Conservation (phyloP, 768 basidiomycete genomes). For the Cytidiella melzeri region DNA sequence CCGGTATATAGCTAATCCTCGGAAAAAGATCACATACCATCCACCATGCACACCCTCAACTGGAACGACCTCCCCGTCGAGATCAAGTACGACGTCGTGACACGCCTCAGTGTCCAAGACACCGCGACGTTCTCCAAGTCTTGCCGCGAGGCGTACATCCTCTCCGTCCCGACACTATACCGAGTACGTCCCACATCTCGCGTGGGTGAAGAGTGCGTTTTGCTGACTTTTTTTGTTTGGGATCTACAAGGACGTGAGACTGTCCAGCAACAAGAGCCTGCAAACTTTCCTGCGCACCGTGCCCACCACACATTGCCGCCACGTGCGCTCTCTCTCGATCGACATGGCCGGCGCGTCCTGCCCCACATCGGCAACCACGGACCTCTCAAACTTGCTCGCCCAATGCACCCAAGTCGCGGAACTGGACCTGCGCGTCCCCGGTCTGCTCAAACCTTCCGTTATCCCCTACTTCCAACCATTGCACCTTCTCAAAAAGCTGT, state of each 20-base stretch:
- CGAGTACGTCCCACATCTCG: conserved; percentile 31
- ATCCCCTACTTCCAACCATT: conserved; percentile 44
- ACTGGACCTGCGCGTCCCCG: conserved; percentile 42
- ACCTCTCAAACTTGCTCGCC: conserved; percentile 44
- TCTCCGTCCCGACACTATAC: conserved; percentile 55
- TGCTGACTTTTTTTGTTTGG: background rate
- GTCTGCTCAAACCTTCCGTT: conserved; percentile 43
- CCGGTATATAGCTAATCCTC: background rate
- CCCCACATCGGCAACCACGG: conserved; percentile 33
- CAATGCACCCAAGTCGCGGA: conserved; percentile 42
- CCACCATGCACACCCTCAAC: conserved; percentile 3
- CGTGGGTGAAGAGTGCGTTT: background rate
- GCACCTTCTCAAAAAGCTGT: conserved; percentile 36
- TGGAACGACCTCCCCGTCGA: conserved; percentile 63
- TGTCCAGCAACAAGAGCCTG: conserved; percentile 40
- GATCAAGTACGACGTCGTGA: conserved; percentile 55
- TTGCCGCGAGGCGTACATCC: conserved; percentile 42
- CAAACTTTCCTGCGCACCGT: conserved; percentile 50
- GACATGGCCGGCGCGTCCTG: conserved; percentile 24
- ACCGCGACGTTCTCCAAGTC: conserved; percentile 42
- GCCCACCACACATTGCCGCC: conserved; percentile 45
- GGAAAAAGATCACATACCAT: conserved; percentile 1
- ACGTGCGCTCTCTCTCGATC: conserved; percentile 41
- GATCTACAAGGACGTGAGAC: conserved; percentile 38
- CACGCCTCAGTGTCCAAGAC: conserved; percentile 38